Conservation (phyloP, 805 yeast species). For the Jamesozyma jinghongensis region DNA sequence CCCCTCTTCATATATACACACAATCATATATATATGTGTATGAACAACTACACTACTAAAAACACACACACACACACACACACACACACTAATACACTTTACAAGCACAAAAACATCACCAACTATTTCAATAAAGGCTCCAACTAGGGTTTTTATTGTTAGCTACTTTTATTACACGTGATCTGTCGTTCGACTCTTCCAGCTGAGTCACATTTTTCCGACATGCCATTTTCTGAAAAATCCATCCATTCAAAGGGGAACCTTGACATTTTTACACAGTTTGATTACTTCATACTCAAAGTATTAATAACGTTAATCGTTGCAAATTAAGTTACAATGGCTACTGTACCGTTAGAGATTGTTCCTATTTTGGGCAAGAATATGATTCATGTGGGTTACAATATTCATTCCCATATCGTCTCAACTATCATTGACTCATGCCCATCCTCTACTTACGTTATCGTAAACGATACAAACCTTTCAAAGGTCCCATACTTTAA, state of each 20-base stretch:
- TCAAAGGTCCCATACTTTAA: conserved; percentile 53
- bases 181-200: too few relatives aligned
- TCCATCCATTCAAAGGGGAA: background rate
- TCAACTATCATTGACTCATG: conserved; percentile 50
- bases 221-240: too few relatives aligned
- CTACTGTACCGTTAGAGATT: conserved; percentile 31
- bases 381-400: conserved; percentile 83
- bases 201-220: too few relatives aligned
- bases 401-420: conserved; percentile 66
- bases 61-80: too few relatives aligned
- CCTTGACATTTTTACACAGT: background rate
- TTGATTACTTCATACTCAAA: background rate
- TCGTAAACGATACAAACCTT: conserved; percentile 80
- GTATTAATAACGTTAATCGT: background rate
- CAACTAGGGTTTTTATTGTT: too few relatives aligned
- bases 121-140: too few relatives aligned
- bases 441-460: conserved; percentile 84
- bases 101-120: too few relatives aligned
- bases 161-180: too few relatives aligned
- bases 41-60: too few relatives aligned
- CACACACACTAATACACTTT: too few relatives aligned
- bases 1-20: too few relatives aligned
- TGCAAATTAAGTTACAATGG: background rate
- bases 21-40: too few relatives aligned
- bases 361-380: conserved; percentile 76